A percentile compares a stretch with the other conserved stretches of the same genome.
These are phyloP conservation scores for Pseudogymnoascus sp. DNA, from an alignment of 2,329 filamentous ascomycete species.

Conservation along the genomic window DNA sequence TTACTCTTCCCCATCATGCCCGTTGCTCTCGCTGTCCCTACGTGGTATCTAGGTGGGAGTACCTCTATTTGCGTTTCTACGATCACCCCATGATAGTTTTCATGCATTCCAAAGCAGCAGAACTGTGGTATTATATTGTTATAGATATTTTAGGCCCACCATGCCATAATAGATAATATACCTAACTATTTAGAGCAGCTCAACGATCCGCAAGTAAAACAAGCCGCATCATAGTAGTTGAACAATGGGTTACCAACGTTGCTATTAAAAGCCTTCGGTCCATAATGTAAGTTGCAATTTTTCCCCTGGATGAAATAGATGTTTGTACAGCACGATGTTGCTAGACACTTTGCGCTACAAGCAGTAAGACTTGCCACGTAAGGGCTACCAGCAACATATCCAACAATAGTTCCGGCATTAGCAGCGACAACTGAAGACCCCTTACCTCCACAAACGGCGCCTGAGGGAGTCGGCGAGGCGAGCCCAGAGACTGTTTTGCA, in stretches of 20 bases:
- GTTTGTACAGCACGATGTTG: neutral
- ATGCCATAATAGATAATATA: too few species aligned
- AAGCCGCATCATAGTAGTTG: neutral
- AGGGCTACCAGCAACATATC: neutral
- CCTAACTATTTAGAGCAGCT: too few species aligned
- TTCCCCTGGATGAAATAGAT: neutral
- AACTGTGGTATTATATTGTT: too few species aligned
- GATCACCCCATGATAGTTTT: too few species aligned
- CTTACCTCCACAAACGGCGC: neutral
- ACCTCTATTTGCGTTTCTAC: too few species aligned
- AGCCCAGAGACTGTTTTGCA: neutral
- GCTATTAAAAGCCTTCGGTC: neutral
- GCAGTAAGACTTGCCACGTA: neutral
- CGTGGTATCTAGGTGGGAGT: too few species aligned
- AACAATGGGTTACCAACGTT: neutral
- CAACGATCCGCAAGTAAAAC: neutral
- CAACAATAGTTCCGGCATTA: neutral
- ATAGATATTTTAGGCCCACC: too few species aligned
- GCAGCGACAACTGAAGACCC: neutral
- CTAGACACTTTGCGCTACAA: neutral
- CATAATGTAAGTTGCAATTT: neutral
- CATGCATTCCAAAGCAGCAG: too few species aligned
- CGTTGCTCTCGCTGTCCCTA: too few species aligned
- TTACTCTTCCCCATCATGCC: too few species aligned
- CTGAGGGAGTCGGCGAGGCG: neutral